Conservation (phyloP, 805 yeast species). For the Wickerhamiella spandovensis region DNA sequence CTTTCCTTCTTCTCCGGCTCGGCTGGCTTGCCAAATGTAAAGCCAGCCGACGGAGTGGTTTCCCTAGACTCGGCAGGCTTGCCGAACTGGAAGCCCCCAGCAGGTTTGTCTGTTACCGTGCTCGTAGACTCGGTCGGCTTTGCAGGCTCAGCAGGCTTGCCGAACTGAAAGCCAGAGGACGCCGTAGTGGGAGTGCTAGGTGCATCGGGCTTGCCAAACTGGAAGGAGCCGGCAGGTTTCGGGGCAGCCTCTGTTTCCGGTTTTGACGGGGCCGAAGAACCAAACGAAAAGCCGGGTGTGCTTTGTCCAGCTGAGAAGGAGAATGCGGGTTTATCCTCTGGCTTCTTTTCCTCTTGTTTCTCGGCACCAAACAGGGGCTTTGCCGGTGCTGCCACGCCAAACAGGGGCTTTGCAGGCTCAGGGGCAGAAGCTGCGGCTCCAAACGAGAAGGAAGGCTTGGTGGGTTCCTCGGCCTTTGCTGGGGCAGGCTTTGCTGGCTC, state of each 20-base stretch:
- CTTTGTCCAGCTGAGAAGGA: not conserved
- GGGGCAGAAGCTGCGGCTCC: slow-evolving; percentile 1
- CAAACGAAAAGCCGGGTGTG: slow-evolving; percentile 1
- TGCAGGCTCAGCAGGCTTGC: not conserved
- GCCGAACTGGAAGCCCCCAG: not conserved
- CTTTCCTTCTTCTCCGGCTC: not conserved
- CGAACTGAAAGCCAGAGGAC: not conserved
- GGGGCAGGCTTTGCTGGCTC: slow-evolving; percentile 1
- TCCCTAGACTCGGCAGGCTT: not conserved
- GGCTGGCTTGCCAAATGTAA: not conserved
- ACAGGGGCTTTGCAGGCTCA: not conserved
- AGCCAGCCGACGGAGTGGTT: not conserved
- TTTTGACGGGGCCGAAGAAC: not conserved
- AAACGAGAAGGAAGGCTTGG: slow-evolving; percentile 10
- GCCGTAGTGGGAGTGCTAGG: not conserved
- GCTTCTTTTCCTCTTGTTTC: not conserved
- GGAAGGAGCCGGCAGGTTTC: not conserved
- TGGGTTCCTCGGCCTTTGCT: not conserved
- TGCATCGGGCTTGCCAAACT: not conserved
- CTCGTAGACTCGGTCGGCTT: not conserved
- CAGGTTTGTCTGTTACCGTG: not conserved
- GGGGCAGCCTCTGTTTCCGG: not conserved
- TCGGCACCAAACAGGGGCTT: not conserved
- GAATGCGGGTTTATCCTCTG: not conserved
- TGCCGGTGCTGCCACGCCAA: not conserved